Percentiles rank a stretch among this genome's conserved stretches.
Conservation (phyloP, 768 basidiomycete species). For the Hemileccinum impolitum region DNA sequence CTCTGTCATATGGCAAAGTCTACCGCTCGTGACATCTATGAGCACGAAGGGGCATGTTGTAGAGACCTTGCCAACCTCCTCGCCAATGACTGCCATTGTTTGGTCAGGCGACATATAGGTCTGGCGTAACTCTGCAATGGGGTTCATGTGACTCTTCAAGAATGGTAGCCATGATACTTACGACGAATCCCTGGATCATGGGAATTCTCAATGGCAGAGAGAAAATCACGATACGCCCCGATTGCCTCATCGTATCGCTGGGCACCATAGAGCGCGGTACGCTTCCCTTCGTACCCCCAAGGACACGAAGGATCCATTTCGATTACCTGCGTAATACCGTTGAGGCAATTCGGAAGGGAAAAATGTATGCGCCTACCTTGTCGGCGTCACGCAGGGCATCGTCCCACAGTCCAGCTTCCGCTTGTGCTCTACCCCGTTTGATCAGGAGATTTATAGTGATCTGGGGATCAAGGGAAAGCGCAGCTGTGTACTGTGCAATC, state of each 20-base stretch:
- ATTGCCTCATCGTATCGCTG: conserved; percentile 2
- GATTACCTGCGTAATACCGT: background rate
- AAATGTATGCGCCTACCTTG: background rate
- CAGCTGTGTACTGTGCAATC: background rate
- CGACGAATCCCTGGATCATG: background rate
- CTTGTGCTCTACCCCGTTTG: background rate
- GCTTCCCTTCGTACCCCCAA: background rate
- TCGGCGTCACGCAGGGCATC: background rate
- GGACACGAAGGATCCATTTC: background rate
- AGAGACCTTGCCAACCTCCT: background rate
- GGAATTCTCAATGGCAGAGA: background rate
- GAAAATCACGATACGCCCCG: background rate
- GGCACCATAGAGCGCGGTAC: background rate
- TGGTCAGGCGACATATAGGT: conserved; percentile 2
- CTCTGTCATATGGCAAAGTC: background rate
- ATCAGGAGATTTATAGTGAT: background rate
- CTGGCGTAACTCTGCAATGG: background rate
- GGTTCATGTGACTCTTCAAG: background rate
- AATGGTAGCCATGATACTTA: background rate
- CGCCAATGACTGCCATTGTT: background rate
- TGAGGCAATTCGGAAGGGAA: background rate
- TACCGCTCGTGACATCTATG: conserved; percentile 3
- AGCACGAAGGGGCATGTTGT: conserved; percentile 6
- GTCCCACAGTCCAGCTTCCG: background rate
- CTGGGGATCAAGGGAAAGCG: background rate